These are phyloP conservation scores for Zygosaccharomyces bailii DNA, from an alignment of 805 yeast genomes.

Conservation along the genomic window DNA sequence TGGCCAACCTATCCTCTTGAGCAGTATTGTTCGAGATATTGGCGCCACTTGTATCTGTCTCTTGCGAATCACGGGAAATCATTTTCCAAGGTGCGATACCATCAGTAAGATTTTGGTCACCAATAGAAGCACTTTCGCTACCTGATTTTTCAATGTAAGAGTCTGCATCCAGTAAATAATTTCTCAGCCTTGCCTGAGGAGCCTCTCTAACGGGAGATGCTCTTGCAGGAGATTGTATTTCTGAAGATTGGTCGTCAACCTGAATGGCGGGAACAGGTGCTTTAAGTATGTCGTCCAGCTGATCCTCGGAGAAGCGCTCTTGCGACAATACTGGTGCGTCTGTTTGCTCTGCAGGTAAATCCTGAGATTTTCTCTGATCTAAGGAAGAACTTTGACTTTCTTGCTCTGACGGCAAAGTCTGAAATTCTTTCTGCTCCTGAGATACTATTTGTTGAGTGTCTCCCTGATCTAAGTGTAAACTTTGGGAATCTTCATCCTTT, in stretches of 20 bases:
- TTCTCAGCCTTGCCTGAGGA: slow-evolving; percentile 5
- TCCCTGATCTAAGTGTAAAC: no score
- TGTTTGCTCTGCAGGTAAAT: not conserved
- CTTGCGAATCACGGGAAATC: slow-evolving; percentile 1
- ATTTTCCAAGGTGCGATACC: slow-evolving; percentile 1
- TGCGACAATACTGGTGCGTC: no score
- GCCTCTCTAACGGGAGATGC: slow-evolving; percentile 2
- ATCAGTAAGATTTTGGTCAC: slow-evolving; percentile 1
- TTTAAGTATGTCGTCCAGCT: no score
- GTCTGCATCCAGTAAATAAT: slow-evolving; percentile 1
- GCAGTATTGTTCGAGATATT: not conserved
- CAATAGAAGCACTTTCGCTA: not conserved
- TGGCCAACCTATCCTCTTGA: slow-evolving; percentile 3
- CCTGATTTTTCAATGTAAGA: not conserved
- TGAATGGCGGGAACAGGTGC: not conserved
- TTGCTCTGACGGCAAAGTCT: not conserved
- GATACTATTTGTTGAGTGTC: no score
- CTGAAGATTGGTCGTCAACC: not conserved
- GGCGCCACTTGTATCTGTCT: not conserved
- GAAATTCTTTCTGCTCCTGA: not conserved
- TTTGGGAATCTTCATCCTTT: no score
- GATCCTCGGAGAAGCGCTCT: no score
- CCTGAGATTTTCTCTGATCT: no score
- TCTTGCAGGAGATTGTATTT: not conserved
- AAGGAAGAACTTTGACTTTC: no score